A percentile compares a stretch with the other conserved stretches of the same genome.
Evolutionary conservation across 202 grass and related monocot species (phyloP).

Genomic region (Setaria viridis): DNA sequence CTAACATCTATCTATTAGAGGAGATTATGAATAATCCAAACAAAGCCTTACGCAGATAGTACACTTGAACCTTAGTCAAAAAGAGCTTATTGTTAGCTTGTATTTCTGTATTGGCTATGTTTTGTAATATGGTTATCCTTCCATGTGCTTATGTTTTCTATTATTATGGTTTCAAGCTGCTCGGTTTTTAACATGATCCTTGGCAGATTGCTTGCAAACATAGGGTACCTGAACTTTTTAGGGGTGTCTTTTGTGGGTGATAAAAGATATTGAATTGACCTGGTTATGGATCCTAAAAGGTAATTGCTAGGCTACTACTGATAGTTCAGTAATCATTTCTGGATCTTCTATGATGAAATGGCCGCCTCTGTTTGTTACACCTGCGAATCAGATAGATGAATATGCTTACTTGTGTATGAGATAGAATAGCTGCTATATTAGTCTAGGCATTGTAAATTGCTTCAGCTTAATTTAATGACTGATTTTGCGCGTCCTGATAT

Average conservation of each 20-base stretch:
- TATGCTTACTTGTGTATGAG: background rate
- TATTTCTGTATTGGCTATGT: conserved; percentile 35
- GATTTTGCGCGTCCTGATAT: background rate
- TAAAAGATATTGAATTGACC: too few species aligned
- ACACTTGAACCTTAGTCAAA: background rate
- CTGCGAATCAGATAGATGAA: background rate
- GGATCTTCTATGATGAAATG: too few species aligned
- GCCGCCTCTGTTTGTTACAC: too few species aligned
- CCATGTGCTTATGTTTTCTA: too few species aligned
- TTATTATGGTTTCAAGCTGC: too few species aligned
- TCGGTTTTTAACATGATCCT: too few species aligned
- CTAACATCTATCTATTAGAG: background rate
- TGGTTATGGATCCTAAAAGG: too few species aligned
- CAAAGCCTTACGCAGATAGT: conserved; percentile 15
- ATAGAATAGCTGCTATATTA: background rate
- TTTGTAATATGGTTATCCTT: conserved; percentile 18
- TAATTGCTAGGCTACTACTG: too few species aligned
- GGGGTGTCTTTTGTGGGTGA: too few species aligned
- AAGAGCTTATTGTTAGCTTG: conserved; percentile 35
- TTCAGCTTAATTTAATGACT: background rate
- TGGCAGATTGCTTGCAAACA: too few species aligned
- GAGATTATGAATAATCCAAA: background rate
- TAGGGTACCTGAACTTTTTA: too few species aligned
- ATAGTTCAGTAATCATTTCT: too few species aligned
- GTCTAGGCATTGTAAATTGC: background rate